Conservation (phyloP, 2,329 filamentous ascomycete genomes). For the Lecanoromycetidae sp. region DNA sequence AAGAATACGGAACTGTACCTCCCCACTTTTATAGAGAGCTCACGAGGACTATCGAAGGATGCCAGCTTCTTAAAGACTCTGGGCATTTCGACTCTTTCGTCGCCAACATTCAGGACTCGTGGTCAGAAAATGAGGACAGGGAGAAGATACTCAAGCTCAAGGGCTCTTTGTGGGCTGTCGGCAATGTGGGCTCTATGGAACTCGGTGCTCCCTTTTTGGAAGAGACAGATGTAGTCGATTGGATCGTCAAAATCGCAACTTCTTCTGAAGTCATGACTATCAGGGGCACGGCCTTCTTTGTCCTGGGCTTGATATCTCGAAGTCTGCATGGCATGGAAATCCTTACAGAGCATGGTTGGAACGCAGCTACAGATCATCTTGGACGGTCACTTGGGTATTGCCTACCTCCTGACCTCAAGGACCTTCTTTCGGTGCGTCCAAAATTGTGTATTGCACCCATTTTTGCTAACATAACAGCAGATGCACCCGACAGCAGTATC, state of each 20-base stretch:
- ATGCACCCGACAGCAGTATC: not conserved
- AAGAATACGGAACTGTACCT: conserved; percentile 55
- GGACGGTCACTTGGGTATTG: conserved; percentile 80
- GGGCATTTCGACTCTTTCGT: conserved; percentile 94
- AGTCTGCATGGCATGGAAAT: conserved; percentile 90
- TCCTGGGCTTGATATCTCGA: conserved; percentile 80
- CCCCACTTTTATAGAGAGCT: conserved; percentile 96
- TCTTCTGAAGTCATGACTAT: conserved; percentile 80
- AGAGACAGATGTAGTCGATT: conserved; percentile 72
- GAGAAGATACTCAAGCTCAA: conserved; percentile 90
- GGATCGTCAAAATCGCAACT: conserved; percentile 81
- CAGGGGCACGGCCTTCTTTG: conserved; percentile 91
- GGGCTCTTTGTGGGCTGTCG: conserved; percentile 92
- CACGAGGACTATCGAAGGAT: conserved; percentile 84
- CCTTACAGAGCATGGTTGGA: conserved; percentile 80
- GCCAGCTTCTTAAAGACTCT: conserved; percentile 76
- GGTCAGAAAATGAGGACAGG: conserved; percentile 69
- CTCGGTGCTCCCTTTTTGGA: conserved; percentile 90
- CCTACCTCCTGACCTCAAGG: conserved; percentile 65
- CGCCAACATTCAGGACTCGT: conserved; percentile 74
- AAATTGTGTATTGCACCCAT: not conserved
- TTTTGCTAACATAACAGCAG: not conserved
- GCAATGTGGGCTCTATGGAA: conserved; percentile 97
- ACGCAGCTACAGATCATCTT: conserved; percentile 71
- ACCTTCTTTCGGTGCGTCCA: conserved; percentile 44